phyloP scores from a whole-genome alignment of 805 yeast species.

The Pichia phayaonensis region DNA sequence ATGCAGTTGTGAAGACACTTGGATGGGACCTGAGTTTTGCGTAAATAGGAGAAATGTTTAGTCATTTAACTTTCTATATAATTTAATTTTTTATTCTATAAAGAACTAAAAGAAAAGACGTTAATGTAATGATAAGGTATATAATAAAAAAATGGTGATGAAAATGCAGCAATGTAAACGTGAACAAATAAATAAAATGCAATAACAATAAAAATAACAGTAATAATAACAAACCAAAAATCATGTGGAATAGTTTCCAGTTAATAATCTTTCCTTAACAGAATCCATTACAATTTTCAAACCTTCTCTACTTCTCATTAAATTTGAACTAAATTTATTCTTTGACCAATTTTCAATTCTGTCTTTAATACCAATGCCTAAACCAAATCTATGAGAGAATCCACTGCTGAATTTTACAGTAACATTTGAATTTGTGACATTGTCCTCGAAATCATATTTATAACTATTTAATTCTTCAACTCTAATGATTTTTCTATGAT shows the following conservation, averaged over 20 bases:
- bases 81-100: neutral
- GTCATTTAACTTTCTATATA: too few species aligned
- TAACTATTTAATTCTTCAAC: conserved; percentile 73
- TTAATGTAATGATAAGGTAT: neutral
- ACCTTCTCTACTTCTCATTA: conserved; percentile 61
- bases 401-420: conserved; percentile 66
- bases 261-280: conserved; percentile 18
- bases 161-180: too few species aligned
- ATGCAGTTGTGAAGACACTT: conserved; percentile 49
- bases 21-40: conserved; percentile 83
- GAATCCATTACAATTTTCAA: conserved; percentile 68
- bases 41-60: conserved; percentile 12
- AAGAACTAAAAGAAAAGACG: neutral
- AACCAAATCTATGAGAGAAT: conserved; percentile 32
- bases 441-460: conserved; percentile 21
- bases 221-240: neutral
- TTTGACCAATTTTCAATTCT: conserved; percentile 80
- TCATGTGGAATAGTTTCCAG: neutral
- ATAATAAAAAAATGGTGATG: neutral
- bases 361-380: conserved; percentile 51
- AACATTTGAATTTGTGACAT: conserved; percentile 38
- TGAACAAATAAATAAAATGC: too few species aligned
- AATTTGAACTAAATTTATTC: conserved; percentile 58
- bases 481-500: conserved; percentile 68
- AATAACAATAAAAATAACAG: neutral